Conservation (phyloP, 495 filamentous ascomycete genomes). For the Rostrohypoxylon terebratum region DNA sequence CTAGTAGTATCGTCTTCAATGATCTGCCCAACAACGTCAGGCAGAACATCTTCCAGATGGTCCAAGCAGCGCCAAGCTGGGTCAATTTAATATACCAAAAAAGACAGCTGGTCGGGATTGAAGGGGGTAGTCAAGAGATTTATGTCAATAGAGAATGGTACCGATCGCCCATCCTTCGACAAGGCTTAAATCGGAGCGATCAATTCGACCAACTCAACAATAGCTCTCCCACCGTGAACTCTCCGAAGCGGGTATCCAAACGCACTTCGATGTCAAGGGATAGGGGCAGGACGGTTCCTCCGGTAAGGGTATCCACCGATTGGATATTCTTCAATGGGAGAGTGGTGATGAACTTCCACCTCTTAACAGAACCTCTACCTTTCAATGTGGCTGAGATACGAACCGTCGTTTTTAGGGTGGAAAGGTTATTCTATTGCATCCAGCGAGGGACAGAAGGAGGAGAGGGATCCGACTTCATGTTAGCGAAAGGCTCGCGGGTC, state of each 20-base stretch:
- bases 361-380: background rate
- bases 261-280: background rate
- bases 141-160: slow-evolving; percentile 25
- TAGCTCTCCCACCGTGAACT: background rate
- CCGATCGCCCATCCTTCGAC: slow-evolving; percentile 2
- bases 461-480: background rate
- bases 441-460: background rate
- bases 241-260: background rate
- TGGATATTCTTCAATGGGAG: slow-evolving; percentile 34
- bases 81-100: slow-evolving; percentile 11
- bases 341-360: background rate
- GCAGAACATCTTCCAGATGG: slow-evolving; percentile 14
- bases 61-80: slow-evolving; percentile 18
- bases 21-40: slow-evolving; percentile 21
- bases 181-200: slow-evolving; percentile 1
- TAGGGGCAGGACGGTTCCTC: background rate
- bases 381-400: background rate
- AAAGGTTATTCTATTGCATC: slow-evolving; percentile 9
- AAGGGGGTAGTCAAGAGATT: slow-evolving; percentile 3
- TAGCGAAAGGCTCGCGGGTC: background rate
- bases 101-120: background rate
- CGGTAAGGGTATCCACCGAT: slow-evolving; percentile 9
- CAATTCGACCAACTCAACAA: background rate
- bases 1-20: background rate
- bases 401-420: slow-evolving; percentile 20